Base-by-base conservation (phyloP, 768 basidiomycete species). In the Leccinum subtestaceum region DNA sequence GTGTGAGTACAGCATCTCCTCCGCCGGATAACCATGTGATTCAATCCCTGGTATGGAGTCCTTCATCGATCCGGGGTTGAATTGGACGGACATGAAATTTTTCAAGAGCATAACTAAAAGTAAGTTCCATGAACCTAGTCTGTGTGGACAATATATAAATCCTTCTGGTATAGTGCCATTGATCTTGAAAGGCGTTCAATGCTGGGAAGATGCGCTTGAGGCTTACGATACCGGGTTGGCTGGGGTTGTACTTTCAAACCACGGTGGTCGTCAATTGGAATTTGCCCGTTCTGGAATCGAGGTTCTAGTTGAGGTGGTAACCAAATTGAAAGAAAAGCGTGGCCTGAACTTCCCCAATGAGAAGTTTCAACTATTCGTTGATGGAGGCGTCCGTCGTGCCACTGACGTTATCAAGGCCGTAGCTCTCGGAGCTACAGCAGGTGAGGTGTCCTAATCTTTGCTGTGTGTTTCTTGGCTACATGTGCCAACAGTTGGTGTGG, bases 381-480 rank as follows among this genome's bases (percentile, higher is more conserved):
- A 99, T 67, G 96, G 96, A n/a, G 97, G 96, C 56, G 93, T 98
- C 8, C 81, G 95, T 52, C 79, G 95, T 38, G 93, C 95, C 1
- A 93, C 89, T 11, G 93, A 96, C 70, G 88, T 95, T 2, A 76
- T 96, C 57, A 95, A 96, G 68, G 93, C 93, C 2, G 69, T 95
- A 52, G 93, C 93, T 0, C 77, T 95, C 13, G 94, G 93, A 19
- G 93, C 93, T n/a, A 93, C 88, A 45, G 93, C 93, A 15, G 89
- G 86, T 86, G 27, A 1, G 52, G 45, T 53, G 32, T 7, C 23
- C 8, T 7, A 13, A n/a, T 29, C 40, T 23, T 27, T 6, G 21
- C 53, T 32, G 50, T 15, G 6, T 34, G 15, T 40, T 31, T 48
- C 48, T 53, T 34, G 43, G 57, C 68, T n/a, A 71, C 59, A 48